phyloP scores from a whole-genome alignment of 2,329 filamentous ascomycete species.

The Alternaria burnsii region DNA sequence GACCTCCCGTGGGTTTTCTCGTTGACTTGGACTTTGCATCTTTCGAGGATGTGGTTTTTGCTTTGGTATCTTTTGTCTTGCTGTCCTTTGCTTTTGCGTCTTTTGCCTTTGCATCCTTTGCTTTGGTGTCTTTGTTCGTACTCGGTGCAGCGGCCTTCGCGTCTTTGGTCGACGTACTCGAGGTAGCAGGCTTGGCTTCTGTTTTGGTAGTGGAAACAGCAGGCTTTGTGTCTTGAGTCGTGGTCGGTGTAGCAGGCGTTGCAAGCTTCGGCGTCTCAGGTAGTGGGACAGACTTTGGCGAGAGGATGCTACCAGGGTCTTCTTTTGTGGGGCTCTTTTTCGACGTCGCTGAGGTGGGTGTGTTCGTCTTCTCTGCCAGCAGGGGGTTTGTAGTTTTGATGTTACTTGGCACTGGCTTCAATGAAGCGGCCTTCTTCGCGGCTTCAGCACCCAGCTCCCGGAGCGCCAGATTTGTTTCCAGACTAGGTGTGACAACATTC shows the following conservation, averaged over 20 bases:
- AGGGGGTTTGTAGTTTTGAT: slow-evolving; percentile 49
- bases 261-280: slow-evolving; percentile 35
- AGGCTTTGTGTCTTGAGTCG: slow-evolving; percentile 4
- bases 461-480: slow-evolving; percentile 48
- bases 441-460: slow-evolving; percentile 49
- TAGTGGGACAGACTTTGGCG: slow-evolving; percentile 36
- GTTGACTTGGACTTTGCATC: slow-evolving; percentile 7
- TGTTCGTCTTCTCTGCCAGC: slow-evolving; percentile 45
- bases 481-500: slow-evolving; percentile 28
- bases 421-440: slow-evolving; percentile 47
- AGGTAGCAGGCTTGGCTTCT: not conserved
- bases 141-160: slow-evolving; percentile 6
- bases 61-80: slow-evolving; percentile 10
- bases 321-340: slow-evolving; percentile 37
- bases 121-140: slow-evolving; percentile 7
- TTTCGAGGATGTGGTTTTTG: slow-evolving; percentile 3
- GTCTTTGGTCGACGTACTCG: not conserved
- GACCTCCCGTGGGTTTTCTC: slow-evolving; percentile 13
- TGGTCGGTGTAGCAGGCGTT: slow-evolving; percentile 11
- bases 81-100: not conserved
- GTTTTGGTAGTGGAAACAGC: slow-evolving; percentile 3
- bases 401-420: slow-evolving; percentile 43
- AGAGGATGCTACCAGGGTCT: slow-evolving; percentile 27
- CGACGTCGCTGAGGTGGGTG: slow-evolving; percentile 33
- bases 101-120: slow-evolving; percentile 9